Base-by-base conservation (phyloP, 1,284 basidiomycete species). In the Austroboletus olivaceoglutinosus region DNA sequence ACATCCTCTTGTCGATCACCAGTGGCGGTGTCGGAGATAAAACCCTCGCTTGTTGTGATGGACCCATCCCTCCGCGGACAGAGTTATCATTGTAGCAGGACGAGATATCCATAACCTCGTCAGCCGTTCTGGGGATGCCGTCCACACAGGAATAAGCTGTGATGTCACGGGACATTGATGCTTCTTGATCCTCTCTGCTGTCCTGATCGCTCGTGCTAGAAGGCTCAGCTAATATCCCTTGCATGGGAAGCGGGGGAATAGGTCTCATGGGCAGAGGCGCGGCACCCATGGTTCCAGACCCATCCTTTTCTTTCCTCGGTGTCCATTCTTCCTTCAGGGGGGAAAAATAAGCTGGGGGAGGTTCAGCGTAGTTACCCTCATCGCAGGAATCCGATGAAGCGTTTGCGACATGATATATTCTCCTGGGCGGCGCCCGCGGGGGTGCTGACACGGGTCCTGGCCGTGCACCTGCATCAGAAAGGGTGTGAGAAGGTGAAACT, bases 291-390 rank as follows among this genome's bases (percentile, higher is more conserved):
- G n/a, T n/a, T n/a, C n/a, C 50, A 2, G 38, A 11, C 5, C 22
- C 52, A 13, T 55, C 55, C 29, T 68, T 66, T 44, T 69, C 66
- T 31, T 45, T 62, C 47, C 10, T 53, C 21, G 47, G 18, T n/a
- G n/a, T n/a, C 46, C 40, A 53, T 13, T 41, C 45, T 10, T 40
- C 51, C 43, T 33, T 50, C 10, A 43, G 39, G 27, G 66, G 58
- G 2, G 66, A 66, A n/a, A 48, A 65, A 50, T 77, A 79, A 12
- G 74, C 71, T 10, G 78, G 76, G 0, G 77, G 77, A 15, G 78
- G 76, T n/a, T n/a, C n/a, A n/a, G n/a, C n/a, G n/a, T n/a, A n/a
- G n/a, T n/a, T n/a, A 38, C 22, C 36, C 19, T 34, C 58, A 19
- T 65, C 49, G 12, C 41, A 42, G 4, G 72, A 75, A 37, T 59